Percentiles rank a stretch among this genome's conserved stretches.
These are phyloP conservation scores for Didymellaceae sp. DNA, from an alignment of 2,329 filamentous ascomycete species.

Conservation along the genomic window DNA sequence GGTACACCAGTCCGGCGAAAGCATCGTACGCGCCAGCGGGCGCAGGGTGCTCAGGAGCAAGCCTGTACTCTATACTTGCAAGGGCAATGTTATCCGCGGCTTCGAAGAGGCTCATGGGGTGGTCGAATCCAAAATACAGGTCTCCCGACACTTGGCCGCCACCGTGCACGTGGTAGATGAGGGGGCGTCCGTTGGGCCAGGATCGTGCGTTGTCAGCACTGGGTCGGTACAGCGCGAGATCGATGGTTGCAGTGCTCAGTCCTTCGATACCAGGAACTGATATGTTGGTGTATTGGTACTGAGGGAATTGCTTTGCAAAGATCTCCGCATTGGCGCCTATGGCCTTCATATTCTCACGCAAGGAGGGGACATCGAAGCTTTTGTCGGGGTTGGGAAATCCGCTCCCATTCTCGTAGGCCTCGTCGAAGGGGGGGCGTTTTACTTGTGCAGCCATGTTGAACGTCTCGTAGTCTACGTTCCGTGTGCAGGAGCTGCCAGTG, in stretches of 20 bases:
- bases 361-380: background rate
- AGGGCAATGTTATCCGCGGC: constrained; percentile 26
- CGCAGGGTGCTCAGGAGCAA: constrained; percentile 52
- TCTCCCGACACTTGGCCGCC: constrained; percentile 50
- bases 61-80: constrained; percentile 49
- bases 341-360: background rate
- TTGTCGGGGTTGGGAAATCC: background rate
- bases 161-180: constrained; percentile 47
- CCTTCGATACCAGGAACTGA: background rate
- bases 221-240: background rate
- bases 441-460: background rate
- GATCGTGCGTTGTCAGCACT: background rate
- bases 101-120: constrained; percentile 32
- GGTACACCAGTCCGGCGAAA: constrained; percentile 31
- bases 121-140: constrained; percentile 32
- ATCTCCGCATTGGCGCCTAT: background rate
- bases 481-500: too few relatives aligned
- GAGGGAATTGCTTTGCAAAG: background rate
- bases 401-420: background rate
- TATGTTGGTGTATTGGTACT: constrained; percentile 3
- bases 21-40: constrained; percentile 48
- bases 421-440: constrained; percentile 7
- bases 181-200: constrained; percentile 1
- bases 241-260: background rate
- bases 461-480: background rate